Conservation (phyloP, 208 protist species). For the Leptomonas seymouri region DNA sequence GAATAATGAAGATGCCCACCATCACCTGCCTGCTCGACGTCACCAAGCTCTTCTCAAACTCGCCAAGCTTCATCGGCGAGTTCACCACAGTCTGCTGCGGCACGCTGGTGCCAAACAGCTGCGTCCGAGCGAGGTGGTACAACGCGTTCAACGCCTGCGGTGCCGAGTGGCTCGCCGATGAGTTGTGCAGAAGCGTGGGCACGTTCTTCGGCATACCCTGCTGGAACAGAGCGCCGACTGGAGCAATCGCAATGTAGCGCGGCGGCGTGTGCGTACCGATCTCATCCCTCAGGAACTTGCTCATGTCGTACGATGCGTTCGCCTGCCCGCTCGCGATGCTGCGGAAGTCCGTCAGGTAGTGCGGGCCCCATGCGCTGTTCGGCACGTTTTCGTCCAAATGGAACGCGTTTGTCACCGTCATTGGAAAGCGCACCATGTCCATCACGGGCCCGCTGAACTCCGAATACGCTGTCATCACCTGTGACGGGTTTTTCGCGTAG, state of each 20-base stretch:
- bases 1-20: conserved; percentile 71
- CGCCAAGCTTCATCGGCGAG: conserved; percentile 64
- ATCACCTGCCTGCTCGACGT: conserved; percentile 64
- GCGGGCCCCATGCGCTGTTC: conserved; percentile 28
- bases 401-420: conserved; percentile 35
- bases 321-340: conserved; percentile 7
- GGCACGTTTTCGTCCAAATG: conserved; percentile 21
- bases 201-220: conserved; percentile 19
- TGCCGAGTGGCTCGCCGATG: conserved; percentile 51
- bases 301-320: conserved; percentile 50
- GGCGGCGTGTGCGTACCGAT: conserved; percentile 37
- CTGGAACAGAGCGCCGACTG: conserved; percentile 35
- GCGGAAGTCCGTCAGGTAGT: conserved; percentile 36
- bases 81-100: conserved; percentile 48
- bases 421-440: conserved; percentile 2
- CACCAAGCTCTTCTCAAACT: conserved; percentile 59
- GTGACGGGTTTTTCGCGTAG: conserved; percentile 45
- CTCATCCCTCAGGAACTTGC: conserved; percentile 29
- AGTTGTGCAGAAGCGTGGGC: conserved; percentile 70
- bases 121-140: conserved; percentile 55
- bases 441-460: conserved; percentile 13
- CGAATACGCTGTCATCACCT: conserved; percentile 47
- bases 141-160: conserved; percentile 58
- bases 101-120: conserved; percentile 43
- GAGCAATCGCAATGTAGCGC: conserved; percentile 54